Evolutionary conservation across 192 early-diverging fungal genomes (phyloP).

Genomic region (Podila clonocystis): DNA sequence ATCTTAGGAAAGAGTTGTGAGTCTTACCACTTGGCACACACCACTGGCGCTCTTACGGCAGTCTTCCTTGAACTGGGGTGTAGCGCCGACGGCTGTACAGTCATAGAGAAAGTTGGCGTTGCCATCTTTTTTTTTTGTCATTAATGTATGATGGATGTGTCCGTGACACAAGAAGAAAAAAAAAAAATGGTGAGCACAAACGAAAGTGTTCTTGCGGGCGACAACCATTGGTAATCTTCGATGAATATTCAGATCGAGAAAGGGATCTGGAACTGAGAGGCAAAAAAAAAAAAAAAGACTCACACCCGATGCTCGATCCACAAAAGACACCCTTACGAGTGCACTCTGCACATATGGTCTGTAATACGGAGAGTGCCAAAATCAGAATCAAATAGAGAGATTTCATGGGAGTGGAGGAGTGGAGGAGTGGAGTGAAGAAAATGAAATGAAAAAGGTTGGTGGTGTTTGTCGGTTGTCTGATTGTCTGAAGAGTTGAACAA

Average conservation of each 20-base stretch:
- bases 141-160: too few relatives aligned
- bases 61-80: slow-evolving; percentile 12
- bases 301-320: slow-evolving; percentile 6
- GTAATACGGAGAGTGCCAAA: background rate
- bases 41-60: slow-evolving; percentile 1
- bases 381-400: background rate
- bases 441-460: too few relatives aligned
- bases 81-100: background rate
- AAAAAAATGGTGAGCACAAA: too few relatives aligned
- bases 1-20: too few relatives aligned
- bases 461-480: too few relatives aligned
- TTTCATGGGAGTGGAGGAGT: background rate
- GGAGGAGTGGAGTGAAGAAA: too few relatives aligned
- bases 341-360: background rate
- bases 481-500: too few relatives aligned
- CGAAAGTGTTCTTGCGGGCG: too few relatives aligned
- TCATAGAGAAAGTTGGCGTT: slow-evolving; percentile 16
- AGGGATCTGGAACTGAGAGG: too few relatives aligned
- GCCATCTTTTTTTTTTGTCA: slow-evolving; percentile 4
- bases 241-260: too few relatives aligned
- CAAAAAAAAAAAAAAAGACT: slow-evolving; percentile 1
- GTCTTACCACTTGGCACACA: background rate
- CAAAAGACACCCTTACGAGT: slow-evolving; percentile 7
- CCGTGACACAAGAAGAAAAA: too few relatives aligned
- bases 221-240: too few relatives aligned